phyloP scores from a whole-genome alignment of 2,329 filamentous ascomycete genomes.

The Shiraia bambusicola region DNA sequence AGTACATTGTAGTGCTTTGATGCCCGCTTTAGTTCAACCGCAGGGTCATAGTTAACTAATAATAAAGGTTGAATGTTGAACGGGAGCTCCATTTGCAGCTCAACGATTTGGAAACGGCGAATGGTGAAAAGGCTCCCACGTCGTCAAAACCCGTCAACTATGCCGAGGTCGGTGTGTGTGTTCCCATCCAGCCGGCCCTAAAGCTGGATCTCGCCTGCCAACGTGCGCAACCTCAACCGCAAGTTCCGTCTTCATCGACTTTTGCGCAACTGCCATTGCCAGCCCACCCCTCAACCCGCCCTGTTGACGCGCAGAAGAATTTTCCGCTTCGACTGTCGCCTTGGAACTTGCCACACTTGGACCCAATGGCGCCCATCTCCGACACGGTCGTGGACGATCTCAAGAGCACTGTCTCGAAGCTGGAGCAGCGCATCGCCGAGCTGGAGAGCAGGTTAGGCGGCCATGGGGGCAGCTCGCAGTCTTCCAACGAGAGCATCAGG shows the following conservation, averaged over 20 bases:
- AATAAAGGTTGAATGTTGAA: too few species aligned
- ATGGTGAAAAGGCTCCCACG: too few species aligned
- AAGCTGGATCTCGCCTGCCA: conserved; percentile 4
- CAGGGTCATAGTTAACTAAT: too few species aligned
- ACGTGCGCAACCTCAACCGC: conserved; percentile 11
- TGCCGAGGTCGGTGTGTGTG: conserved; percentile 8
- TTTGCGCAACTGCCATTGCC: conserved; percentile 26
- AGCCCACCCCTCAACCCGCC: conserved; percentile 12
- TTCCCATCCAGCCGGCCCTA: conserved; percentile 9
- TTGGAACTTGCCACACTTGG: conserved; percentile 8
- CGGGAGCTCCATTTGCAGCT: too few species aligned
- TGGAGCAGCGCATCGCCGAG: conserved; percentile 83
- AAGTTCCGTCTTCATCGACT: conserved; percentile 13
- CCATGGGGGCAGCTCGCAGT: conserved; percentile 32
- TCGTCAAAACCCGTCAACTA: too few species aligned
- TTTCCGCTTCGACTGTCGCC: conserved; percentile 10
- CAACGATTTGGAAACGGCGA: too few species aligned
- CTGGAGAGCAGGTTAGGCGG: conserved; percentile 71
- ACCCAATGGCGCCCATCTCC: conserved; percentile 80
- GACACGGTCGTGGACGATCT: conserved; percentile 78
- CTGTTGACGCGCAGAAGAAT: conserved; percentile 18
- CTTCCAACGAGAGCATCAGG: conserved; percentile 68
- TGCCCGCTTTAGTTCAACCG: too few species aligned
- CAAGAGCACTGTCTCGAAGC: conserved; percentile 77
- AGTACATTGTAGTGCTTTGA: background rate